Base-by-base conservation (phyloP, 495 filamentous ascomycete genomes). In the Pseudotulostoma volvatum region DNA sequence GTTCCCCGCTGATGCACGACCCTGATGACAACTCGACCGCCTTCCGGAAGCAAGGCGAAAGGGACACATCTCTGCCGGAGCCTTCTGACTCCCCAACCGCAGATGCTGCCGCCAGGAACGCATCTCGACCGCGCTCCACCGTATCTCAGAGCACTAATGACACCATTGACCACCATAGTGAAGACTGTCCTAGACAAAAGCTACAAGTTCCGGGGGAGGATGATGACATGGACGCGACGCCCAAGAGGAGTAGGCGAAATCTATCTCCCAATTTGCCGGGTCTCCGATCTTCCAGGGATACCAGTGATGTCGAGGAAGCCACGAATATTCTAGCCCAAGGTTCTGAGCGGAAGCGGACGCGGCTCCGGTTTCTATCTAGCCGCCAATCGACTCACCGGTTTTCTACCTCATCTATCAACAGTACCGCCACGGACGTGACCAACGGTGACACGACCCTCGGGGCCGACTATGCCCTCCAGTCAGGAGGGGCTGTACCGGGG, bases 391-490 rank as follows among this genome's bases (percentile, higher is more conserved):
- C 80, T 44, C 73, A 85, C 55, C 74, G 79, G 19, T 84, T 83
- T 16, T 88, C 83, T 3, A 66, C 73, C 11, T 90, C 86, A 0
- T 85, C 82, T 1, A 63, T 77, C 20, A 57, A 70, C n/a, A 77
- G 77, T 33, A 71, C 48, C 55, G 69, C 71, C 52, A 74, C 53
- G 7, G 74, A 77, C 38, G 60, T 56, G 17, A 68, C 62, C 16
- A 66, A 71, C 18, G 85, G 77, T 45, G 83, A 86, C 50, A 71
- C 68, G 4, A 83, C 78, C 2, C 44, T 82, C 25, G 81, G 80
- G n/a, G 79, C 77, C 13, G 85, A 94, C 52, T 92, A 78, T 60
- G 83, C 84, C 14, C 68, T 88, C 30, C 84, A 87, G 51, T 79
- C 83, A 3, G 85, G 83, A 21, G 85, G 85, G 8, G 80, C 84